Conservation (phyloP, 1,284 basidiomycete genomes). For the Tetrapyrgos nigripes region DNA sequence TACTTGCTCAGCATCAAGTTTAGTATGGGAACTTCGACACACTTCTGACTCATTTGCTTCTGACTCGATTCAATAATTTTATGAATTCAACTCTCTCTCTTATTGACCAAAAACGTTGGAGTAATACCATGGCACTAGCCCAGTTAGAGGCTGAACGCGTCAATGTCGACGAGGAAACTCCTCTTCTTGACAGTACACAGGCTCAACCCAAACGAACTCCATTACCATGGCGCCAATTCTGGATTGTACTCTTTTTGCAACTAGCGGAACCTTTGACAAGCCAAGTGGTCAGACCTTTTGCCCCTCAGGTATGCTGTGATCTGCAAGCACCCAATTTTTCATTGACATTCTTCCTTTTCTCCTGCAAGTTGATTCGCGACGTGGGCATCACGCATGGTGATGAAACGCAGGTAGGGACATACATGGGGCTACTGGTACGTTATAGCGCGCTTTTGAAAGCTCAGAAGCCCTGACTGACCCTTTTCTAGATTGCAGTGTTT, state of each 20-base stretch:
- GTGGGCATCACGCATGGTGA: not conserved
- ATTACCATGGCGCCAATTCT: conserved; percentile 72
- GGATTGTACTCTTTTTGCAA: conserved; percentile 69
- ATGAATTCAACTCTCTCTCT: too few relatives aligned
- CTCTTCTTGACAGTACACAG: conserved; percentile 43
- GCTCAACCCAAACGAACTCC: conserved; percentile 51
- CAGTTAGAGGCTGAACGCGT: too few relatives aligned
- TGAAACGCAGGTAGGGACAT: not conserved
- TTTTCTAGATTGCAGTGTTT: conserved; percentile 24
- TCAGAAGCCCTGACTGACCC: not conserved
- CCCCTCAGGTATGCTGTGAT: conserved; percentile 61
- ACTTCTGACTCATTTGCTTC: too few relatives aligned
- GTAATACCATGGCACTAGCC: too few relatives aligned
- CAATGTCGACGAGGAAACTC: conserved; percentile 58
- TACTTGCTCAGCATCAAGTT: too few relatives aligned
- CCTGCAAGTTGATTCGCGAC: not conserved
- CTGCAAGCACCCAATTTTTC: too few relatives aligned
- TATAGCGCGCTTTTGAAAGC: not conserved
- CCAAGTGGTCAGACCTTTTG: conserved; percentile 78
- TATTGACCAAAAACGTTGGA: too few relatives aligned
- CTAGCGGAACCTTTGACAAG: conserved; percentile 68
- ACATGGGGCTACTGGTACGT: not conserved
- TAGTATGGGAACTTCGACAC: too few relatives aligned
- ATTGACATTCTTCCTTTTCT: too few relatives aligned
- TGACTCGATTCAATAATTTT: too few relatives aligned